Percentiles rank a stretch among this genome's conserved stretches.
Conservation (phyloP, 2,329 filamentous ascomycete genomes). For the Aotearoamyces nothofagi region DNA sequence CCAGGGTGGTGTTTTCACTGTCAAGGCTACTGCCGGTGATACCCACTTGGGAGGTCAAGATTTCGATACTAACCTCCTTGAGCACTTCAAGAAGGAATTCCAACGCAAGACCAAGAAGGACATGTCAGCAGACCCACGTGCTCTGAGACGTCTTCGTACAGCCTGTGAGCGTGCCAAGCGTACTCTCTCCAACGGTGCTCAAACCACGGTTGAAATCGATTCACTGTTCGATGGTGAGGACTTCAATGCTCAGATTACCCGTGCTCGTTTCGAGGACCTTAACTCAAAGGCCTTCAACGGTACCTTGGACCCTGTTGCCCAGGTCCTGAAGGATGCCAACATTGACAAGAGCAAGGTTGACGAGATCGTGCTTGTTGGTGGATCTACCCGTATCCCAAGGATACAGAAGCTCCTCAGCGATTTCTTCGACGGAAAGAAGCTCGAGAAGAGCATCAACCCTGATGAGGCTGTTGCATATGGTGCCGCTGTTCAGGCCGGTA, state of each 20-base stretch:
- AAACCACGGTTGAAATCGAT: conserved; percentile 97
- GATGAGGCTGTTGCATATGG: conserved; percentile 98
- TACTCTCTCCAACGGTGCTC: conserved; percentile 91
- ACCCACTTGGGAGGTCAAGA: conserved; percentile 93
- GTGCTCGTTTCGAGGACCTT: conserved; percentile 96
- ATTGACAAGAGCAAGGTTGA: conserved; percentile 87
- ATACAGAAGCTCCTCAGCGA: conserved; percentile 99
- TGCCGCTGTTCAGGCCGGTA: conserved; percentile 96
- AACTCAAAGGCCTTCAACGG: conserved; percentile 92
- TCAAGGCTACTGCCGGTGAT: conserved; percentile 96
- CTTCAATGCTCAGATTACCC: conserved; percentile 93
- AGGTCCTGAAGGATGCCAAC: conserved; percentile 85
- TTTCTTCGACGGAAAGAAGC: conserved; percentile 99
- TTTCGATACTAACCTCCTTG: conserved; percentile 90
- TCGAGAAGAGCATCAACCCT: conserved; percentile 99
- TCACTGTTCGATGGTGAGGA: conserved; percentile 97
- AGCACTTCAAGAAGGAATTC: conserved; percentile 97
- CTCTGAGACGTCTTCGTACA: conserved; percentile 88
- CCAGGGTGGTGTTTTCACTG: conserved; percentile 97
- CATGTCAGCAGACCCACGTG: conserved; percentile 71
- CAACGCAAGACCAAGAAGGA: conserved; percentile 65
- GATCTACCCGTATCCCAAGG: conserved; percentile 94
- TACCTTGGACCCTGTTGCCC: conserved; percentile 87
- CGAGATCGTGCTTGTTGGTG: conserved; percentile 98
- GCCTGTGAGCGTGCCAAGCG: conserved; percentile 99